phyloP scores from a whole-genome alignment of 371 early-diverging fungal genomes.

The Mucor circinelloides region DNA sequence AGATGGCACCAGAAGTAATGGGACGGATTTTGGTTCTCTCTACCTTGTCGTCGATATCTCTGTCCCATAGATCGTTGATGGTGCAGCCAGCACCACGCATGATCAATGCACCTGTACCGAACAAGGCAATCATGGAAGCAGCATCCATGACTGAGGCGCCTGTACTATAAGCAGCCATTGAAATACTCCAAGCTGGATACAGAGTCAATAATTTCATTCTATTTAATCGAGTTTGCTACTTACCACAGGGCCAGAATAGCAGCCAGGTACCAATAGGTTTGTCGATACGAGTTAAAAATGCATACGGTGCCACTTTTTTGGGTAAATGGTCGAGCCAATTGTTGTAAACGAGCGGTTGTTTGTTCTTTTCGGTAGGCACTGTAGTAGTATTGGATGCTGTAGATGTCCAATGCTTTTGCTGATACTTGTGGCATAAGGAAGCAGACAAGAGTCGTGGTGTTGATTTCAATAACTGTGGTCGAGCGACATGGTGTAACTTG shows the following conservation, averaged over 20 bases:
- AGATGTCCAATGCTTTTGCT: slow-evolving; percentile 9
- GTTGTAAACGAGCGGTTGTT: slow-evolving; percentile 28
- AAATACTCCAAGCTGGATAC: slow-evolving; percentile 74
- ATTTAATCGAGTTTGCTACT: not conserved
- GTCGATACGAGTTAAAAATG: slow-evolving; percentile 80
- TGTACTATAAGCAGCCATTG: slow-evolving; percentile 75
- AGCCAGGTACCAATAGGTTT: slow-evolving; percentile 94
- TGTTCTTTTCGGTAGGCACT: not conserved
- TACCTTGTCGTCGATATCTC: slow-evolving; percentile 84
- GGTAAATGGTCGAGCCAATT: slow-evolving; percentile 51
- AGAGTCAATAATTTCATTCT: not conserved
- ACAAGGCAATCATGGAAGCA: slow-evolving; percentile 74
- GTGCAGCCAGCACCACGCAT: slow-evolving; percentile 98
- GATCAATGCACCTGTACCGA: slow-evolving; percentile 87
- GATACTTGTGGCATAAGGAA: not conserved
- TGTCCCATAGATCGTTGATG: slow-evolving; percentile 97
- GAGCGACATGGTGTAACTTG: not conserved
- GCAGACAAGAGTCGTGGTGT: not conserved
- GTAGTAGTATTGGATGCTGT: slow-evolving; percentile 4
- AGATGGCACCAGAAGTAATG: slow-evolving; percentile 79
- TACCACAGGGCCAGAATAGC: slow-evolving; percentile 89
- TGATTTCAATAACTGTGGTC: not conserved
- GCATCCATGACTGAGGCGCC: slow-evolving; percentile 54
- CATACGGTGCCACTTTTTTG: slow-evolving; percentile 65
- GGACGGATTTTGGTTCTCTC: slow-evolving; percentile 87